Evolutionary conservation across 345 rosid genomes (phyloP).

Genomic region (Pseudoturritis turrita): DNA sequence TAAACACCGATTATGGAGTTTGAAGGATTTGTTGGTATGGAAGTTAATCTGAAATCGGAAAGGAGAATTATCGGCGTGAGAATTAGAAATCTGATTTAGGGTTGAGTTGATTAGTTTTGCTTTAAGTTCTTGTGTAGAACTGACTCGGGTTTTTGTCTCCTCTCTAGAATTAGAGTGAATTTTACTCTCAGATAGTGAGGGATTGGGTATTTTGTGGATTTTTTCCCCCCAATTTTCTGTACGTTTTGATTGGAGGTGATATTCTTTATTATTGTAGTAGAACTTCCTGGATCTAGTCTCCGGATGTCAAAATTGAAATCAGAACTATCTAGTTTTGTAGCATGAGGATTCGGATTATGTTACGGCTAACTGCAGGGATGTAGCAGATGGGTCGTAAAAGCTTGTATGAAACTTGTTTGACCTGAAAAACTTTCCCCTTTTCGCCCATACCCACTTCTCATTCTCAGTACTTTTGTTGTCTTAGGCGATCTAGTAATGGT

Average conservation of each 20-base stretch:
- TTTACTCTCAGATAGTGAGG: not conserved
- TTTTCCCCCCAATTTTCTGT: not conserved
- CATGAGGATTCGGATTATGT: not conserved
- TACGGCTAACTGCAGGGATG: not conserved
- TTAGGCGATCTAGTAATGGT: not conserved
- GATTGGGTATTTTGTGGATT: not conserved
- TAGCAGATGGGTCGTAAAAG: not conserved
- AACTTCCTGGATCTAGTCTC: not conserved
- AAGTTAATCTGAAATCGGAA: not conserved
- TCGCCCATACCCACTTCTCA: not conserved
- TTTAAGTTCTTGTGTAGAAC: not conserved
- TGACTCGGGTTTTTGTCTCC: not conserved
- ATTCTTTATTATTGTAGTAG: not conserved
- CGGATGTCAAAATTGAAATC: not conserved
- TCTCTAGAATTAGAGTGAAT: not conserved
- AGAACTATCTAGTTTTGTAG: not conserved
- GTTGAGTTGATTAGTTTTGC: conserved; percentile 1
- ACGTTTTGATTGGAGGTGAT: not conserved
- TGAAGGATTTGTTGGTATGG: not conserved
- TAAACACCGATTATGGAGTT: not conserved
- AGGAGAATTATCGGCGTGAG: not conserved
- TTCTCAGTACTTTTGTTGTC: not conserved
- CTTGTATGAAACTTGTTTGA: not conserved
- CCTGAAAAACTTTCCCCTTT: not conserved
- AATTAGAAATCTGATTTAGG: conserved; percentile 14